Evolutionary conservation across 2,329 filamentous ascomycete species (phyloP), one percentile per base, ranked within the genome.

Genomic region (Cadophora gregata): DNA sequence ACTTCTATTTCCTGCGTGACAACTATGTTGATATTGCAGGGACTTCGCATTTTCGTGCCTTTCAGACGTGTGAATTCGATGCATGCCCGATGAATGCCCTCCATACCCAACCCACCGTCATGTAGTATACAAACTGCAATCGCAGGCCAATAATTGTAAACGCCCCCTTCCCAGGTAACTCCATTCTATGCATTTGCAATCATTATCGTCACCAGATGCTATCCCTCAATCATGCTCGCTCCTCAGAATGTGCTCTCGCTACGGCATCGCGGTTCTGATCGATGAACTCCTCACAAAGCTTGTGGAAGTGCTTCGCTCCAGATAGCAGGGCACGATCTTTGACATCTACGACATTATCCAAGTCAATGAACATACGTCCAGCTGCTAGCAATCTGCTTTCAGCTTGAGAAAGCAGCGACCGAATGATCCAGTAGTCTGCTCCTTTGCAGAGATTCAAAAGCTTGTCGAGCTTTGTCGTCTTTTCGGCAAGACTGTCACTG

Each of bases 401-500:
- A 3, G 70, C 67, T 55, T 72, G 51, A 31, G 67, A 68, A 10
- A 62, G 65, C 51, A 75, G 51, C 0, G 68, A 58, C 0, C 62
- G 51, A 33, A 75, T 72, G 6, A 67, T 4, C 70, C 70, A 75
- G 29, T 65, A 74, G 45, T 74, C 67, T 2, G 73, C 71, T 2
- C 72, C 73, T 51, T 70, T 68, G 50, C 66, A 69, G 2, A 75
- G 50, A 64, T 75, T 65, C 1, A 76, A 58, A 0, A 76, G 69
- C 36, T 71, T 31, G 12, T 70, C 51, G 0, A 74, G 66, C 64
- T 75, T 76, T 5, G 19, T n/a, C 1, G 62, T 62, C 19, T 53
- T 72, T 0, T 45, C 24, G 1, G 68, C 64, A 8, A 31, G 27
- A 55, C 67, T 65, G 16, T 73, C 72, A 7, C 16, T 33, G 4